These are phyloP conservation scores for Lactarius pseudohatsudake DNA, from an alignment of 768 basidiomycete species.

Conservation along the genomic window DNA sequence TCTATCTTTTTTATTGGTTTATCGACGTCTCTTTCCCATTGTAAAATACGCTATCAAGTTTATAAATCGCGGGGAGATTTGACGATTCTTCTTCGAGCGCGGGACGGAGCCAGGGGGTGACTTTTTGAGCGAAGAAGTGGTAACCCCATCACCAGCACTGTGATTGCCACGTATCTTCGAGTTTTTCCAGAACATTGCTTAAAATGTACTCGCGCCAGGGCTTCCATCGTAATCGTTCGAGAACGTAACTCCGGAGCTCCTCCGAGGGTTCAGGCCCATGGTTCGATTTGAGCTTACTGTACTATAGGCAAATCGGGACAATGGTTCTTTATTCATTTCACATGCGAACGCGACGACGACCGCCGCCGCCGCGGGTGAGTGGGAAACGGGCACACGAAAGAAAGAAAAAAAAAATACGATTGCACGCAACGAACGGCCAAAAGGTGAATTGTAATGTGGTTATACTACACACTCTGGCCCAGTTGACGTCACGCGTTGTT, in stretches of 20 bases:
- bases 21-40: slow-evolving; percentile 6
- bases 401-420: too few species aligned
- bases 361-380: too few species aligned
- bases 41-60: slow-evolving; percentile 6
- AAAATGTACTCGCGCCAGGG: background rate
- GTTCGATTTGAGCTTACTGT: too few species aligned
- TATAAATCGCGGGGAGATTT: background rate
- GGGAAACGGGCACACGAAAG: too few species aligned
- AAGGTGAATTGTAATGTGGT: too few species aligned
- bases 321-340: too few species aligned
- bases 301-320: too few species aligned
- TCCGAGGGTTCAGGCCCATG: background rate
- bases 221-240: background rate
- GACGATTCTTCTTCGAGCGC: background rate
- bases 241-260: background rate
- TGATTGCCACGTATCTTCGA: background rate
- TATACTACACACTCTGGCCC: too few species aligned
- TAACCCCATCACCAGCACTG: background rate
- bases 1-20: background rate
- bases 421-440: too few species aligned
- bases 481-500: too few species aligned
- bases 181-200: background rate
- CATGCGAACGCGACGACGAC: too few species aligned
- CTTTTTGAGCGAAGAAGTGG: background rate
- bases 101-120: background rate